phyloP scores from a whole-genome alignment of 2,329 filamentous ascomycete genomes.

The Cladosporium sp. region DNA sequence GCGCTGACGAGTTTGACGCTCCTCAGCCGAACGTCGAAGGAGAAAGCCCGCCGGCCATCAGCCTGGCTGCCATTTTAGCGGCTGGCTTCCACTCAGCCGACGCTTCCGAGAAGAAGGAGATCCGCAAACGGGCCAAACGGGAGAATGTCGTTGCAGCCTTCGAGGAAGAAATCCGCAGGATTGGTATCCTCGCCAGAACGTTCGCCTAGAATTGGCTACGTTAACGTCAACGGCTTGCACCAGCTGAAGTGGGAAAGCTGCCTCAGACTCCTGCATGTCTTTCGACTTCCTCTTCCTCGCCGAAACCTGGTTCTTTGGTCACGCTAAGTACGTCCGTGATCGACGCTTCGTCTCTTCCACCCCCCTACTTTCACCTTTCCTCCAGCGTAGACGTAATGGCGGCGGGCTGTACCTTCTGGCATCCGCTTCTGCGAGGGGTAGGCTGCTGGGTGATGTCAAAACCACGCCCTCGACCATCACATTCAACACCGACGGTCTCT shows the following conservation, averaged over 20 bases:
- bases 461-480: neutral
- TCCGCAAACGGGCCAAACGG: neutral
- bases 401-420: neutral
- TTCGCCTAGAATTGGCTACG: neutral
- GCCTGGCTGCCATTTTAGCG: neutral
- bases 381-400: neutral
- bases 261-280: neutral
- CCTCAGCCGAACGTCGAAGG: neutral
- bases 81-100: neutral
- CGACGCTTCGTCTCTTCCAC: neutral
- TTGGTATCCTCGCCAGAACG: neutral
- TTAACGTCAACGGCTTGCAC: neutral
- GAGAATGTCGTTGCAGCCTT: neutral
- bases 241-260: neutral
- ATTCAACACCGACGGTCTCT: neutral
- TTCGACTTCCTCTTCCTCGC: slow-evolving; percentile 9
- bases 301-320: neutral
- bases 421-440: neutral
- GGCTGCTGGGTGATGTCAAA: neutral
- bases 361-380: neutral
- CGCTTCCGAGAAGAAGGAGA: neutral
- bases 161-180: slow-evolving; percentile 2
- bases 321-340: neutral
- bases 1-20: neutral
- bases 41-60: neutral